Base-by-base conservation (phyloP, 805 yeast species). In the Candida sanyiensis region DNA sequence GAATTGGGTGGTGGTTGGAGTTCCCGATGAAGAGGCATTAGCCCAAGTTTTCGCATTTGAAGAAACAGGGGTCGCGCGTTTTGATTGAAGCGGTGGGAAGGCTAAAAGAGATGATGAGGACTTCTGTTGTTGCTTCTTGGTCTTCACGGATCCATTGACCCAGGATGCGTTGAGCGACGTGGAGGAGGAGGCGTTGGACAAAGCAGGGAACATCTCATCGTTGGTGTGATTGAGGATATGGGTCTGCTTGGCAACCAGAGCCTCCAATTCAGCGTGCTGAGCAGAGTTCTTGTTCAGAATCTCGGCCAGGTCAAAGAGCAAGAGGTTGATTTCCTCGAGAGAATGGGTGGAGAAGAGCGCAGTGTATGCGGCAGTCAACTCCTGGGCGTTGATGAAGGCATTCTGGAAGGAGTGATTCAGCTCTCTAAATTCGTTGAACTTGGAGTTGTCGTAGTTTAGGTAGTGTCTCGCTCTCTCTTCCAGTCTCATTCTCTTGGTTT, bases 381-480 rank as follows among this genome's bases (percentile, higher is more conserved):
- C 76, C 4, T 54, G 45, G 0, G 81, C 79, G 6, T 69, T 57
- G 1, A 82, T 47, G 16, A 64, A 61, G 28, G 67, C 68, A 21
- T 68, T 57, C 27, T 67, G 66, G 52, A 63, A 84, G 9, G 62
- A 54, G 15, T 61, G 61, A 50, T 80, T 83, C 11, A 74, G 44
- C 2, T 61, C 57, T 19, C 61, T 54, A 56, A 86, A 87, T 37
- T 62, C 53, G 7, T 64, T 63, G 46, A 79, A 66, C 7, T 65
- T 65, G 6, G 60, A 57, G 10, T 58, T 57, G 21, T 78, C 68
- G 48, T 80, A 77, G 37, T 75, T 69, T 37, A 84, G 61, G 55
- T 86, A 84, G 57, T 83, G 88, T 55, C 81, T 79, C 2, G 95
- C 96, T 53, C 96, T 69, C 56, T 86, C 95, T 46, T 83, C 90